Percentiles rank a stretch among this genome's conserved stretches.
phyloP scores from a whole-genome alignment of 2,329 filamentous ascomycete species.

The Curvularia hawaiiensis region DNA sequence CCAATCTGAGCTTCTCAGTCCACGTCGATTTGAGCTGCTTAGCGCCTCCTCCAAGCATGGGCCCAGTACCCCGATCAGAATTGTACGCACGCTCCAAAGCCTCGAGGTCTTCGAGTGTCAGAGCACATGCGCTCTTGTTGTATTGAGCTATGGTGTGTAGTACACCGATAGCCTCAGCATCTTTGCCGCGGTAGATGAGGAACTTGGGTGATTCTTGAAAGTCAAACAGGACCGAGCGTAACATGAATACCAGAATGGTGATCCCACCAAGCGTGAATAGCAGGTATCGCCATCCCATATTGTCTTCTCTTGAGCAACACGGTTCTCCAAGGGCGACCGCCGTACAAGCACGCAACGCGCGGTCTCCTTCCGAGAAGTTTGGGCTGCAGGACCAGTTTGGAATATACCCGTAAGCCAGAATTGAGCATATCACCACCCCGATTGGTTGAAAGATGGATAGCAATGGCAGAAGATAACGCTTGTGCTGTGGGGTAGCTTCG shows the following conservation, averaged over 20 bases:
- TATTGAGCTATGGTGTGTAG: constrained; percentile 51
- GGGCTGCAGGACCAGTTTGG: constrained; percentile 58
- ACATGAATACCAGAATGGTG: constrained; percentile 54
- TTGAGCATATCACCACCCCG: constrained; percentile 58
- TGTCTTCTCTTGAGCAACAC: constrained; percentile 47
- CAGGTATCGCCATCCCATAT: constrained; percentile 54
- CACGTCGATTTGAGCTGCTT: constrained; percentile 39
- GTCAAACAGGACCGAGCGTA: constrained; percentile 60
- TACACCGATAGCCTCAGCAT: constrained; percentile 57
- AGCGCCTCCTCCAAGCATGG: constrained; percentile 40
- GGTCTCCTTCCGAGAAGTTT: constrained; percentile 54
- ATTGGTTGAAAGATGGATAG: constrained; percentile 63
- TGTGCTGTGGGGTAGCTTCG: constrained; percentile 60
- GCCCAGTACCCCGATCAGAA: constrained; percentile 21
- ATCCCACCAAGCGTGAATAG: constrained; percentile 49
- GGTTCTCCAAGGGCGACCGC: constrained; percentile 34
- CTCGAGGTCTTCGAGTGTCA: constrained; percentile 47
- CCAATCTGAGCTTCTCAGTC: constrained; percentile 45
- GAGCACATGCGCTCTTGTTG: constrained; percentile 45
- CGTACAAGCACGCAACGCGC: constrained; percentile 53
- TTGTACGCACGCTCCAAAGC: constrained; percentile 41
- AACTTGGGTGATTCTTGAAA: constrained; percentile 67
- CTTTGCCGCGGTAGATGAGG: constrained; percentile 58
- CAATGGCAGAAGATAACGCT: constrained; percentile 58
- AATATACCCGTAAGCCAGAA: constrained; percentile 60